phyloP scores from a whole-genome alignment of 2,329 filamentous ascomycete genomes.

The Arthrobotrys iridis region DNA sequence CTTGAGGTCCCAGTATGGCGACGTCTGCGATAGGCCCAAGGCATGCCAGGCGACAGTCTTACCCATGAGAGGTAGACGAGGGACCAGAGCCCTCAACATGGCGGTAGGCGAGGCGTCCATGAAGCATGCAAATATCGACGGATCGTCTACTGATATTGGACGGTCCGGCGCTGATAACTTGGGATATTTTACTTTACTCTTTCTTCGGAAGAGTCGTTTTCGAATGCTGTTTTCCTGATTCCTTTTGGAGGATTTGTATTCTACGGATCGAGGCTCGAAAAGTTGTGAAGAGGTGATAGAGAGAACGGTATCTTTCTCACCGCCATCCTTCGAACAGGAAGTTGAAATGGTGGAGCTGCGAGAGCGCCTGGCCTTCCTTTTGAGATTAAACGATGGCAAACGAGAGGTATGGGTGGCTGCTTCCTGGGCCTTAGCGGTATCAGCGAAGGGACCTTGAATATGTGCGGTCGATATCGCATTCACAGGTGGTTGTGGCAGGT shows the following conservation, averaged over 20 bases:
- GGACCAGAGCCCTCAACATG: conserved; percentile 31
- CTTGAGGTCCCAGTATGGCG: conserved; percentile 79
- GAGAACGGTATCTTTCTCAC: conserved; percentile 4
- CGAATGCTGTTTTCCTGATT: neutral
- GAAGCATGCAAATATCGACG: conserved; percentile 51
- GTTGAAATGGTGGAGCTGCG: conserved; percentile 12
- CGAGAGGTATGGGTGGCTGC: neutral
- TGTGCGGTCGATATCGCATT: conserved; percentile 1
- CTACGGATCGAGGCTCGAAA: neutral
- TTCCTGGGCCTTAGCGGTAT: neutral
- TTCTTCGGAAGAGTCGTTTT: neutral
- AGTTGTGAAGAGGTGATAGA: neutral
- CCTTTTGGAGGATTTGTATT: neutral
- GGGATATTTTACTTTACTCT: neutral
- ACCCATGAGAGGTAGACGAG: conserved; percentile 40
- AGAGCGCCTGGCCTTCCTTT: conserved; percentile 37
- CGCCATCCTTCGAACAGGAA: conserved; percentile 9
- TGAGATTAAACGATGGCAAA: conserved; percentile 29
- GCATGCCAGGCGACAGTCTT: conserved; percentile 69
- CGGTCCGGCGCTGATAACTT: conserved; percentile 33
- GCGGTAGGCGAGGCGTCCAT: conserved; percentile 31
- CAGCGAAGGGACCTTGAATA: neutral
- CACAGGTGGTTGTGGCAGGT: conserved; percentile 23
- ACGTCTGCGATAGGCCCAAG: conserved; percentile 74
- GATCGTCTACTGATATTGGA: conserved; percentile 38